Conservation (phyloP, 495 filamentous ascomycete genomes). For the Aspergillus diversus region DNA sequence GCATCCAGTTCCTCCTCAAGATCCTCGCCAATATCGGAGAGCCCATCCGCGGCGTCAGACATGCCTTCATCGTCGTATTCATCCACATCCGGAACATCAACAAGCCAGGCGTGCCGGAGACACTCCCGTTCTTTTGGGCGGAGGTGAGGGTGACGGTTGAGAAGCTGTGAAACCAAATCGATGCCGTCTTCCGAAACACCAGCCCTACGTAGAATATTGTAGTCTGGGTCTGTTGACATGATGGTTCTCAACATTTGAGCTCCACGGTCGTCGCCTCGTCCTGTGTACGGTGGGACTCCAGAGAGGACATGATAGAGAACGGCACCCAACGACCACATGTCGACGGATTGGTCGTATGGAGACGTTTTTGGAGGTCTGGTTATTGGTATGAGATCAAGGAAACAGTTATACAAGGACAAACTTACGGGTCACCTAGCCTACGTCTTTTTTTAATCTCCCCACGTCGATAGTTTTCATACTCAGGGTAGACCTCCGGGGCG, state of each 20-base stretch:
- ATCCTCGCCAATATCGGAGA: conserved; percentile 51
- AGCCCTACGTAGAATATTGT: conserved; percentile 53
- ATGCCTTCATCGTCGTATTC: conserved; percentile 54
- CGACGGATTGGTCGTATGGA: conserved; percentile 85
- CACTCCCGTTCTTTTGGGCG: conserved; percentile 69
- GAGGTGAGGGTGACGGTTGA: conserved; percentile 69
- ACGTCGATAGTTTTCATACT: conserved; percentile 61
- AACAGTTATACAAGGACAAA: conserved; percentile 14
- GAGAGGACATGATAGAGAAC: conserved; percentile 84
- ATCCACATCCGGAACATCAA: conserved; percentile 43
- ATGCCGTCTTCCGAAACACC: conserved; percentile 67
- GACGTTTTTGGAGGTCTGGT: conserved; percentile 47
- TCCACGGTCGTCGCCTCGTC: conserved; percentile 58
- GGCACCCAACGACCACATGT: conserved; percentile 92
- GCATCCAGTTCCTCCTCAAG: conserved; percentile 48
- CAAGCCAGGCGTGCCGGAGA: conserved; percentile 70
- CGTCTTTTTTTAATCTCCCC: conserved; percentile 55
- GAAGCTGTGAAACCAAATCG: conserved; percentile 74
- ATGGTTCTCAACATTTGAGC: conserved; percentile 77
- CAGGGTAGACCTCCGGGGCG: conserved; percentile 92
- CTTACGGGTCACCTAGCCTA: conserved; percentile 52
- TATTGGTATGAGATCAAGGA: conserved; percentile 25
- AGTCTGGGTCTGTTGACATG: conserved; percentile 72
- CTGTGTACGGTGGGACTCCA: conserved; percentile 76
- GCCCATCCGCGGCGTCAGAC: conserved; percentile 51